Evolutionary conservation across 1,284 basidiomycete species (phyloP).

Genomic region (Phlebopus sp.): DNA sequence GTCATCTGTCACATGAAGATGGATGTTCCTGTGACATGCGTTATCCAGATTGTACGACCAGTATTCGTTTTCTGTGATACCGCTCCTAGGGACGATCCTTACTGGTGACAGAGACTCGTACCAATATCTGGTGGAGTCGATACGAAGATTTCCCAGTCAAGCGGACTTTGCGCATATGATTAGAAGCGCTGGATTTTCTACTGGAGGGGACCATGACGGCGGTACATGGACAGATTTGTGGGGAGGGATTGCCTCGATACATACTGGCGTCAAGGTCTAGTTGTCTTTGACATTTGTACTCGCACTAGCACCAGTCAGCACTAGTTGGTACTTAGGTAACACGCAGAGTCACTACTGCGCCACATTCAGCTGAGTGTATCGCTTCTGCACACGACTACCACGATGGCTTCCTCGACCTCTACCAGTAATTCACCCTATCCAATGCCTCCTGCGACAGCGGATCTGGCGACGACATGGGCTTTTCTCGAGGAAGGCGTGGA

Average conservation of each 20-base stretch:
- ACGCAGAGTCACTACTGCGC: conserved; percentile 22
- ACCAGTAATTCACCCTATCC: conserved; percentile 20
- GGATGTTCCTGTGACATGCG: conserved; percentile 10
- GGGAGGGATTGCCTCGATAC: conserved; percentile 83
- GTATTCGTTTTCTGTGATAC: conserved; percentile 96
- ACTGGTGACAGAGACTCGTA: conserved; percentile 95
- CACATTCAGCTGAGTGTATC: conserved; percentile 24
- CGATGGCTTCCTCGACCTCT: conserved; percentile 27
- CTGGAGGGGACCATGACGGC: conserved; percentile 77
- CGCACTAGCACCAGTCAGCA: not conserved
- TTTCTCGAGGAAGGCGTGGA: conserved; percentile 89
- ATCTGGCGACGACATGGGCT: conserved; percentile 83
- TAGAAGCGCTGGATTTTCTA: conserved; percentile 79
- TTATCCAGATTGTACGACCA: conserved; percentile 80
- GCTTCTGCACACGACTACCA: conserved; percentile 29
- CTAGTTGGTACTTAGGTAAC: not conserved
- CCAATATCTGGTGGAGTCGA: conserved; percentile 97
- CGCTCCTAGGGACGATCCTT: conserved; percentile 92
- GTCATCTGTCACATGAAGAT: conserved; percentile 31
- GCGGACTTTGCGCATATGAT: conserved; percentile 91
- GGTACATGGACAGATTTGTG: conserved; percentile 87
- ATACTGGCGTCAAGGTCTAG: conserved; percentile 79
- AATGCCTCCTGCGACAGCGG: conserved; percentile 66
- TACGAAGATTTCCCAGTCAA: conserved; percentile 91
- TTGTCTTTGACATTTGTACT: not conserved